Evolutionary conservation across 2,329 filamentous ascomycete species (phyloP), one percentile per base, ranked within the genome.

Genomic region (Ophiostoma quercus): DNA sequence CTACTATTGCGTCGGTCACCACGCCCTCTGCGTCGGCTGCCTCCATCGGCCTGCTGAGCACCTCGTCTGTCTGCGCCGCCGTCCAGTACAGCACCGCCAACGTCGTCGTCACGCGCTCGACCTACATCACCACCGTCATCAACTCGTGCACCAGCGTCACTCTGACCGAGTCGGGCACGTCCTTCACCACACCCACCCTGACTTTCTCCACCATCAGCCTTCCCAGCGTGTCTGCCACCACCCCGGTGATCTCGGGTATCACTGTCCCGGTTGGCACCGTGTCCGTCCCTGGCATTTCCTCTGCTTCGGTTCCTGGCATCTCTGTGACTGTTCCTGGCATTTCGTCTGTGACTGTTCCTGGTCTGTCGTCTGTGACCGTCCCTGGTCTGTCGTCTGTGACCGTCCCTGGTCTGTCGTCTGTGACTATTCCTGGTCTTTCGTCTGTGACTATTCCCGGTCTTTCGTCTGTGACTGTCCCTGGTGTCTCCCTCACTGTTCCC

Each of bases 121-220:
- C 16, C 25, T 37, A 32, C 12, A 1, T 19, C 41, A 37, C 25
- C 4, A 67, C 41, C 12, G 14, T 43, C 66, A 12, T 34, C 66
- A 54, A 34, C 41, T 8, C 66, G 41, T 67, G 66, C 41, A 51
- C 66, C 4, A 47, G 25, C 16, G 41, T 67, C 19, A 51, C 66
- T 2, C 9, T 51, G 41, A 67, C 66, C 25, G 14, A 14, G 66
- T 47, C 65, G 9, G 41, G 22, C 11, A 29, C 41, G 1, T 67
- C 66, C 1, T n/a, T 51, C 14, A 34, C 66, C 16, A 34, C 43
- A 7, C 43, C 66, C 25, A n/a, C 5, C n/a, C 65, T 47, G 65
- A 67, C 41, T 2, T 7, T 47, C 2, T 41, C 65, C 34, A 22
- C 60, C 16, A 19, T 65, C 6, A 37, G 29, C 19, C 37, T 65